Base-by-base conservation (phyloP, 2,329 filamentous ascomycete species). In the Raffaelea deltoideospora region DNA sequence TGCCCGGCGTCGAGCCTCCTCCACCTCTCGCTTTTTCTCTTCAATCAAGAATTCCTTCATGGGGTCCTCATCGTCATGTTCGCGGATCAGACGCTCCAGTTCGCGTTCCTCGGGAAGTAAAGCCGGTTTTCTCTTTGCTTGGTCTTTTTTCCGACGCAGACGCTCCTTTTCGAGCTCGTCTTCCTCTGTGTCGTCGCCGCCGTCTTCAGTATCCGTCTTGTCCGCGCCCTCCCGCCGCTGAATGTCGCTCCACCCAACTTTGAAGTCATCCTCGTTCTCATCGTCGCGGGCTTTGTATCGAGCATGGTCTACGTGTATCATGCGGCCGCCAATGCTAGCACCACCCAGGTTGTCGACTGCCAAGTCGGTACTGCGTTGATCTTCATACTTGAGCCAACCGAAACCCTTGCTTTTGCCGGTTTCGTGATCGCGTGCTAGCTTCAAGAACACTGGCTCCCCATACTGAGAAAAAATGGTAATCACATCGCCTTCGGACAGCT, bases 391-490 rank as follows among this genome's bases (percentile, higher is more conserved):
- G 40, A 98, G 69, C 69, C 92, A 98, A 3, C 81, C 86, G 53
- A 96, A 98, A 1, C 90, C 90, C 46, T 80, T 81, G 43, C 83
- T 92, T 59, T 94, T 95, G 43, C 90, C 90, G 0, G 87, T 92
- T 54, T 96, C 92, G 53, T 90, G 90, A 65, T 98, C 90, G 51
- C 90, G 84, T 33, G 80, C 77, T 11, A 98, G 73, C 50, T 95
- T 92, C 41, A 98, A 69, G 59, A 88, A 92, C 3, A 87, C 83
- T 3, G 92, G 92, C 53, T 96, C 88, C 48, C 90, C 90, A 53
- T 79, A 98, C 56, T 98, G 90, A 7, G 86, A 94, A 64, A 96
- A 98, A 42, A 98, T 92, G 10, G 87, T 87, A 47, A 96, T 75
- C 43, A 98, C 71, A 58, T 98, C 90, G 58, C 92, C 92, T 63